Evolutionary conservation across 768 basidiomycete species (phyloP), one percentile per base, ranked within the genome.

Genomic region (Cytidiella melzeri): DNA sequence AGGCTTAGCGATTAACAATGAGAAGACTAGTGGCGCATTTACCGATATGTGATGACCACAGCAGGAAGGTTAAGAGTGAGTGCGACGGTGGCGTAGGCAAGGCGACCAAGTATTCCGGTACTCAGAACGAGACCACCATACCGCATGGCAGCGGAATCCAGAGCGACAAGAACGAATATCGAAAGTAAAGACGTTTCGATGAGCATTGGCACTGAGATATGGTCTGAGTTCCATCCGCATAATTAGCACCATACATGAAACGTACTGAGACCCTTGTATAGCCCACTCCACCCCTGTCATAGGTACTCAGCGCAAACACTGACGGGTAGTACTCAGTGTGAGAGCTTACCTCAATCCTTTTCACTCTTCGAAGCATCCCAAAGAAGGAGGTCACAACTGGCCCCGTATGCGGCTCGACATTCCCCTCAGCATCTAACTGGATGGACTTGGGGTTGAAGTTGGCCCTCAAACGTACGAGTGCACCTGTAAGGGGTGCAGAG

Each of bases 361-460:
- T 80, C 5, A 87, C 87, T 41, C 90, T 74, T 41, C 53, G 58
- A 54, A 88, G 62, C 88, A 92, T 92, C 15, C 72, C 79, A 55
- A 88, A 77, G 67, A 83, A 89, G 3, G 83, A 80, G 13, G 76
- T 77, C 48, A 92, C 74, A n/a, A 87, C 75, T 50, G 89, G 90
- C 4, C 72, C 70, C 4, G 86, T 83, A 57, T 88, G 80, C 0
- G 87, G 79, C 63, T 82, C 75, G n/a, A 79, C 83, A 41, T 75
- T 81, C 26, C 84, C 87, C 60, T 89, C 87, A 25, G 75, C 69
- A 64, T 91, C 89, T 36, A 92, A 73, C 45, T 84, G 86, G 36
- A 92, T 79, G 28, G 84, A 87, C 64, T 85, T 87, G 2, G 90
- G 90, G 60, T 87, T 88, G 70, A 87, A 92, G 61, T 92, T 89